Conservation (phyloP, 2,329 filamentous ascomycete genomes). For the Colletotrichum tropicale region DNA sequence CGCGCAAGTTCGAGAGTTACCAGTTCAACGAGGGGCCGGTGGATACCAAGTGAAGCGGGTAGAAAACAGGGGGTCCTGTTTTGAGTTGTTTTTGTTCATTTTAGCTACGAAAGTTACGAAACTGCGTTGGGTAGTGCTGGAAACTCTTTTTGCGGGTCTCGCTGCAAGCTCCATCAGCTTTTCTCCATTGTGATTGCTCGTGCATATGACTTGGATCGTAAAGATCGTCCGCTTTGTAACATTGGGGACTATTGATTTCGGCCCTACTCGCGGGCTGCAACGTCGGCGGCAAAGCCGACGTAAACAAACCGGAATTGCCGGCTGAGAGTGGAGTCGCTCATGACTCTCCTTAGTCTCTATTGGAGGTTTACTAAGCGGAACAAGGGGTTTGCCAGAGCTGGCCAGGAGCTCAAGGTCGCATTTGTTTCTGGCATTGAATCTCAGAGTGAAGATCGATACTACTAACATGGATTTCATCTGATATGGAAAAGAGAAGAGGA, state of each 20-base stretch:
- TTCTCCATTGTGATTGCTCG: background rate
- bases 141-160: background rate
- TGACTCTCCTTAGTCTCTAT: background rate
- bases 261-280: background rate
- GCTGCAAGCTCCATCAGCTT: background rate
- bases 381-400: background rate
- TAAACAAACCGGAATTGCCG: constrained; percentile 9
- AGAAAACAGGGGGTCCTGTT: background rate
- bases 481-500: background rate
- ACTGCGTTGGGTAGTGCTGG: background rate
- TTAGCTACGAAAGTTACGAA: background rate
- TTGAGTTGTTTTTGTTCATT: background rate
- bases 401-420: background rate
- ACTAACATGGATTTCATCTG: background rate
- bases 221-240: background rate
- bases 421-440: background rate
- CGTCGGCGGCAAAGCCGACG: constrained; percentile 1
- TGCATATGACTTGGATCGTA: background rate
- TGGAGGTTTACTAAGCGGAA: background rate
- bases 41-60: constrained; percentile 2
- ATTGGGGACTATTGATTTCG: background rate
- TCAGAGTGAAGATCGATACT: background rate
- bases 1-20: constrained; percentile 12
- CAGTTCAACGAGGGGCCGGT: constrained; percentile 3
- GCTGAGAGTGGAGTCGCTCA: background rate